These are phyloP conservation scores for Debaryomyces robertsiae DNA, from an alignment of 1,139 yeast genomes.

Conservation along the genomic window DNA sequence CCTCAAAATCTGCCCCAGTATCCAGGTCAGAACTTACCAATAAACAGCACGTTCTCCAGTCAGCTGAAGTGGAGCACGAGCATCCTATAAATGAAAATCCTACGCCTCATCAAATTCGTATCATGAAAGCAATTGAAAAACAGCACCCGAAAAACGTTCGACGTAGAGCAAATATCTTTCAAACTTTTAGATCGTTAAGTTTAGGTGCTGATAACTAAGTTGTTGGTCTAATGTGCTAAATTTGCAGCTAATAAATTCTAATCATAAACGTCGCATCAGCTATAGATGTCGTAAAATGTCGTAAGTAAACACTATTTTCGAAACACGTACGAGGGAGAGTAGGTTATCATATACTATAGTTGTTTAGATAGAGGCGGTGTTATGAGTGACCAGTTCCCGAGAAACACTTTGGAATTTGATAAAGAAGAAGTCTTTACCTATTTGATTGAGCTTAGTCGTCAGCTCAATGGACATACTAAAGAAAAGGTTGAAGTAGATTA, in stretches of 20 bases:
- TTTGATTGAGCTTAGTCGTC: slow-evolving; percentile 26
- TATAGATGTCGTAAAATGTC: slow-evolving; percentile 3
- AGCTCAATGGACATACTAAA: slow-evolving; percentile 18
- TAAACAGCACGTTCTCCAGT: neutral
- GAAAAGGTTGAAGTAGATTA: slow-evolving; percentile 19
- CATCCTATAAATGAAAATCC: no score
- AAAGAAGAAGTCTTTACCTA: slow-evolving; percentile 27
- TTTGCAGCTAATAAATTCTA: neutral
- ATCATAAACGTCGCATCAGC: slow-evolving; percentile 5
- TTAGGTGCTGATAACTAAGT: neutral
- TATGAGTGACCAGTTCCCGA: slow-evolving; percentile 6
- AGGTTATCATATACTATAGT: neutral
- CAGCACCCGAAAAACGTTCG: neutral
- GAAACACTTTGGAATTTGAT: slow-evolving; percentile 16
- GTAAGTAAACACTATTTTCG: slow-evolving; percentile 4
- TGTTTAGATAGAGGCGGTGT: neutral
- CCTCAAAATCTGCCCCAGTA: neutral
- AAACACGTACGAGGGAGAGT: slow-evolving; percentile 4
- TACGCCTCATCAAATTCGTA: slow-evolving; percentile 5
- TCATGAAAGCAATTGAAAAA: neutral
- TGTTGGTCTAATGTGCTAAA: neutral
- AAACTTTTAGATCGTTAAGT: slow-evolving; percentile 6
- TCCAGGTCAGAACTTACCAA: neutral
- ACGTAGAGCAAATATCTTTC: slow-evolving; percentile 5
- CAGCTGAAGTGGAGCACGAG: no score